Evolutionary conservation across 2,329 filamentous ascomycete species (phyloP).

Genomic region (Alternaria sp.): DNA sequence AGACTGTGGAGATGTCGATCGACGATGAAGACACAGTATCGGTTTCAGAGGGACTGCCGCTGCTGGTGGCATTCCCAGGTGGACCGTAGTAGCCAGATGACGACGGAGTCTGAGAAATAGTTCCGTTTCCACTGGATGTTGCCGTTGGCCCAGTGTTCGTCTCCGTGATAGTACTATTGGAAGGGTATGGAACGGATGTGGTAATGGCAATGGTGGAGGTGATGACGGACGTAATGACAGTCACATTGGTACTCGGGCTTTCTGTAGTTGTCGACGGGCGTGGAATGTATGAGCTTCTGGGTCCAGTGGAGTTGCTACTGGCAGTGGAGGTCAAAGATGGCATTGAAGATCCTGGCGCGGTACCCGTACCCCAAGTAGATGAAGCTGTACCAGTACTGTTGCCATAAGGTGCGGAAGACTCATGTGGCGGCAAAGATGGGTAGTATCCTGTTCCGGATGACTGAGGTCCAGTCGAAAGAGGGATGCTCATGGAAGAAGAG

Average conservation of each 20-base stretch:
- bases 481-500: conserved; percentile 8
- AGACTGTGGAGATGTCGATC: conserved; percentile 2
- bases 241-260: neutral
- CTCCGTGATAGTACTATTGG: conserved; percentile 6
- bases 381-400: conserved; percentile 11
- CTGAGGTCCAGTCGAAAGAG: conserved; percentile 11
- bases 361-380: conserved; percentile 10
- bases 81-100: conserved; percentile 14
- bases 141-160: neutral
- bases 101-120: neutral
- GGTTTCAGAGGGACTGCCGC: neutral
- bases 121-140: neutral
- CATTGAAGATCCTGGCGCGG: neutral
- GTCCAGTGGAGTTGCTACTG: neutral
- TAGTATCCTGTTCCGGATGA: conserved; percentile 12
- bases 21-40: conserved; percentile 1
- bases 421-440: neutral
- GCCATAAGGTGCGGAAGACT: conserved; percentile 14
- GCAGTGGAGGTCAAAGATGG: neutral
- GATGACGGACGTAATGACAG: neutral
- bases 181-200: neutral
- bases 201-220: neutral
- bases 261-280: neutral
- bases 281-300: neutral
- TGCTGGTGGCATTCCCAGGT: conserved; percentile 5